Percentiles rank a stretch among this genome's conserved stretches.
Evolutionary conservation across 768 basidiomycete genomes (phyloP).

Genomic region (Tricholoma saponaceum): DNA sequence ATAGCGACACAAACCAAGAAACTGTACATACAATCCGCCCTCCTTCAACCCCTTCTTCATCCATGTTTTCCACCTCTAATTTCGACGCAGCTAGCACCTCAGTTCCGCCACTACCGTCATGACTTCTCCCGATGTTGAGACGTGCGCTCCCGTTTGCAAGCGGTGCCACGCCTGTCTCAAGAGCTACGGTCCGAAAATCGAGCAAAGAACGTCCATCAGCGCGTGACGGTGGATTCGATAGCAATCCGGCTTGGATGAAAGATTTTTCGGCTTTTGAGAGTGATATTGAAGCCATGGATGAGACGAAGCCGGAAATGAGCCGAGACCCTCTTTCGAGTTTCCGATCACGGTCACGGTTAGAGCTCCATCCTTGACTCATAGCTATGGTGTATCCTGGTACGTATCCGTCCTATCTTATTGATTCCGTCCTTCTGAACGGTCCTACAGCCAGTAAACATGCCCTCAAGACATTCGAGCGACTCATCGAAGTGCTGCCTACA

Average conservation of each 20-base stretch:
- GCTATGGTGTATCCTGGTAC: slow-evolving; percentile 31
- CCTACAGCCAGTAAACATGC: slow-evolving; percentile 48
- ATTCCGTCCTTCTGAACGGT: not conserved
- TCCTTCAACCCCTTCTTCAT: slow-evolving; percentile 43
- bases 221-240: slow-evolving; percentile 58
- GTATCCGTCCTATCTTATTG: not conserved
- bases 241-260: slow-evolving; percentile 66
- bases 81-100: slow-evolving; percentile 77
- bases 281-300: slow-evolving; percentile 13
- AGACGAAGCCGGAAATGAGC: not conserved
- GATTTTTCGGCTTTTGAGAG: slow-evolving; percentile 79
- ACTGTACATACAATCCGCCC: slow-evolving; percentile 67
- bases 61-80: slow-evolving; percentile 69
- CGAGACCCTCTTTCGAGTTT: no score
- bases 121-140: slow-evolving; percentile 61
- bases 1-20: slow-evolving; percentile 58
- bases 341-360: no score
- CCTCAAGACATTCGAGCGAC: slow-evolving; percentile 46
- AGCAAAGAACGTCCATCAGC: slow-evolving; percentile 68
- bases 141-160: slow-evolving; percentile 84
- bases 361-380: no score
- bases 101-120: slow-evolving; percentile 60
- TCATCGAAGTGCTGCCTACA: slow-evolving; percentile 45
- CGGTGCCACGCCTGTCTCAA: slow-evolving; percentile 77
- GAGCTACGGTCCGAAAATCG: slow-evolving; percentile 64